Evolutionary conservation across 768 basidiomycete species (phyloP).

Genomic region (Mycena alexandri): DNA sequence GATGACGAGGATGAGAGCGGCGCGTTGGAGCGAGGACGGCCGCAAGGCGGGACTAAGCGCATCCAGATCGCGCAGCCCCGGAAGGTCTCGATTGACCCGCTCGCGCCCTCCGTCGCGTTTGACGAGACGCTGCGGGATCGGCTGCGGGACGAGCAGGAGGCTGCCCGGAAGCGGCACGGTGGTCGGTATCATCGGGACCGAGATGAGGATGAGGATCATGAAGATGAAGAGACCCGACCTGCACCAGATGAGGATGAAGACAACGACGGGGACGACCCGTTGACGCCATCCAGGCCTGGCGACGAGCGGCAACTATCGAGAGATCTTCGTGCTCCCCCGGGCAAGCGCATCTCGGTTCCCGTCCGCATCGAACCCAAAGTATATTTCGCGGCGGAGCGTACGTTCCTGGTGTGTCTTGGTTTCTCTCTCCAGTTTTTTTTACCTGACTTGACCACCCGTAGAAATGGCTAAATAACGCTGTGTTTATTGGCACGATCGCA

Average conservation of each 20-base stretch:
- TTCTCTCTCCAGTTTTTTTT: constrained; percentile 6
- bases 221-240: constrained; percentile 32
- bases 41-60: constrained; percentile 27
- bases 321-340: constrained; percentile 69
- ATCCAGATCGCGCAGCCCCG: constrained; percentile 50
- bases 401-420: constrained; percentile 81
- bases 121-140: constrained; percentile 86
- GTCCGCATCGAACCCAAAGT: constrained; percentile 99
- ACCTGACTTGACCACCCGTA: constrained; percentile 46
- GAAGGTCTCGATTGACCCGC: constrained; percentile 82
- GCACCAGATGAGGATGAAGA: constrained; percentile 41
- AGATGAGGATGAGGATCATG: constrained; percentile 21
- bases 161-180: constrained; percentile 47
- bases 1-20: constrained; percentile 45
- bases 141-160: constrained; percentile 62
- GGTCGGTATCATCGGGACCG: constrained; percentile 3
- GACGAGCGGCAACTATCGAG: constrained; percentile 31
- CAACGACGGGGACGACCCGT: constrained; percentile 59
- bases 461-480: constrained; percentile 92
- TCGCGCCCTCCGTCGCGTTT: constrained; percentile 86
- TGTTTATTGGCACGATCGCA: constrained; percentile 90
- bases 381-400: constrained; percentile 95
- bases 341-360: constrained; percentile 92
- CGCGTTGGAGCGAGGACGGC: constrained; percentile 27
- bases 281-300: constrained; percentile 73